Evolutionary conservation across 805 yeast species (phyloP).

Genomic region (Yamadazyma scolyti): DNA sequence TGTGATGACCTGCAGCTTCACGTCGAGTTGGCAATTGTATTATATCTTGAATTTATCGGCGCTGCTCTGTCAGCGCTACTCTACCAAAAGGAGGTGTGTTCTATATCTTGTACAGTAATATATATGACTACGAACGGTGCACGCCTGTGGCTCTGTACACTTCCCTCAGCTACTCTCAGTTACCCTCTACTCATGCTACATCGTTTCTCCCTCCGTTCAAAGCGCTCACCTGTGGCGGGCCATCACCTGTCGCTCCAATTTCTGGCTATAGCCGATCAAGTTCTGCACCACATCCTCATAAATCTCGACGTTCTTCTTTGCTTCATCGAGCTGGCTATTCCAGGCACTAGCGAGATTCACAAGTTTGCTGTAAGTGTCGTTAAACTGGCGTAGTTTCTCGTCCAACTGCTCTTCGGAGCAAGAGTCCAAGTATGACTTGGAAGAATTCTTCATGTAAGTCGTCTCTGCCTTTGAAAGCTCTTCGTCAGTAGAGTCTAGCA

Average conservation of each 20-base stretch:
- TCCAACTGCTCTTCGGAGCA: conserved; percentile 19
- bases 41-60: too few species aligned
- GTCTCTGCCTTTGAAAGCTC: conserved; percentile 29
- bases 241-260: conserved; percentile 58
- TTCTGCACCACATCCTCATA: conserved; percentile 88
- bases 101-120: too few species aligned
- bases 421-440: conserved; percentile 21
- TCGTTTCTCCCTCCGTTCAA: too few species aligned
- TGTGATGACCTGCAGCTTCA: too few species aligned
- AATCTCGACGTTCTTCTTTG: conserved; percentile 63
- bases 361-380: conserved; percentile 22
- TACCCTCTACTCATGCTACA: too few species aligned
- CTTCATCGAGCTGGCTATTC: conserved; percentile 46
- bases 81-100: too few species aligned
- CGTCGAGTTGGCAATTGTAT: too few species aligned
- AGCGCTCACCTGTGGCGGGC: too few species aligned
- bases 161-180: too few species aligned
- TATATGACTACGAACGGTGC: too few species aligned
- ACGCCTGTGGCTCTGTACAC: too few species aligned
- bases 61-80: too few species aligned
- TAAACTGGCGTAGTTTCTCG: conserved; percentile 33
- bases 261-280: conserved; percentile 86
- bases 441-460: conserved; percentile 30
- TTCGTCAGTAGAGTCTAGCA: conserved; percentile 22
- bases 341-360: conserved; percentile 41